phyloP scores from a whole-genome alignment of 2,329 filamentous ascomycete genomes.

The Epicoccum nigrum region DNA sequence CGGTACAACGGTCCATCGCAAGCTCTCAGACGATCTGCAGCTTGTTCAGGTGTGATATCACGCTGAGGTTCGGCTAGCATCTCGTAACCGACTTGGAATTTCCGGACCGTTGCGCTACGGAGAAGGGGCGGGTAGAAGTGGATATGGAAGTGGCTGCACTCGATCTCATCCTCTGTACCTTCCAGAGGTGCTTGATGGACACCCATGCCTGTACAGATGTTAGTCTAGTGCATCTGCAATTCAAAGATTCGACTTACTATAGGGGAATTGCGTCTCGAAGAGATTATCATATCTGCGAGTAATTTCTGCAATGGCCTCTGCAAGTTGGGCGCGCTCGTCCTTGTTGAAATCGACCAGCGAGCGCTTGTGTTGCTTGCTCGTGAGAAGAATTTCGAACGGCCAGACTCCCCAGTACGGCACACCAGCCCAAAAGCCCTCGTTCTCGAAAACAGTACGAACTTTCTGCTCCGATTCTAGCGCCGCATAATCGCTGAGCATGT shows the following conservation, averaged over 20 bases:
- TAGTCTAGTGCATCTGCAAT: conserved; percentile 6
- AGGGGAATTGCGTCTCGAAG: conserved; percentile 95
- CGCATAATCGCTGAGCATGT: conserved; percentile 87
- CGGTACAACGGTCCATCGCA: conserved; percentile 87
- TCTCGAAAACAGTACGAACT: conserved; percentile 88
- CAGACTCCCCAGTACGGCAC: conserved; percentile 98
- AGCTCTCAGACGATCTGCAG: conserved; percentile 74
- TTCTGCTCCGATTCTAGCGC: conserved; percentile 79
- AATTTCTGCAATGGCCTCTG: conserved; percentile 85
- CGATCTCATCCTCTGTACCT: conserved; percentile 80
- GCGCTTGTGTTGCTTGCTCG: conserved; percentile 82
- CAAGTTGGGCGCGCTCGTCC: conserved; percentile 73
- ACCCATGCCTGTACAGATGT: conserved; percentile 70
- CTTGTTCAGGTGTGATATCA: conserved; percentile 97
- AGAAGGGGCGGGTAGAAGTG: conserved; percentile 97
- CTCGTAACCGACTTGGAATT: conserved; percentile 97
- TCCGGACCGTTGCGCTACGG: conserved; percentile 89
- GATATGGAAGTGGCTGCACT: conserved; percentile 90
- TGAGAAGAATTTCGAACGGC: conserved; percentile 94
- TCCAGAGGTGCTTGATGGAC: conserved; percentile 93
- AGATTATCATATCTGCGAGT: conserved; percentile 94
- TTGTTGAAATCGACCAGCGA: conserved; percentile 80
- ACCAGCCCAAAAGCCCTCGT: conserved; percentile 80
- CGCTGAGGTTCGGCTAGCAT: conserved; percentile 97
- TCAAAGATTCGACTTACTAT: conserved; percentile 65